Evolutionary conservation across 192 early-diverging fungal species (phyloP).

Genomic region (Coemansia sp.): DNA sequence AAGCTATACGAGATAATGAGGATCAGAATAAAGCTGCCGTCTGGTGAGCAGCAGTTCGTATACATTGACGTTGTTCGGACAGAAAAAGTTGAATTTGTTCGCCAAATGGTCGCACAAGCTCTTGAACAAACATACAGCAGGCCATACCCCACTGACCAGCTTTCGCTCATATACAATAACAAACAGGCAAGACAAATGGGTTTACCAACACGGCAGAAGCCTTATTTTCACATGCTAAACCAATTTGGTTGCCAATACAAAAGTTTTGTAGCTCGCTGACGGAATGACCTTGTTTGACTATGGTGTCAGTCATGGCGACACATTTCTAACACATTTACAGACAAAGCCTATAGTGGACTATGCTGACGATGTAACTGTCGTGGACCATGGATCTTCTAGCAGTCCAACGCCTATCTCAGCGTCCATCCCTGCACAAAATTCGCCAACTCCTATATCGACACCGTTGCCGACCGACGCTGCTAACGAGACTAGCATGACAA

Average conservation of each 20-base stretch:
- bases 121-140: neutral
- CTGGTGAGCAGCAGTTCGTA: neutral
- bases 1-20: neutral
- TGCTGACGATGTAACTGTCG: neutral
- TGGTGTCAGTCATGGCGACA: conserved; percentile 30
- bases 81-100: neutral
- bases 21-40: neutral
- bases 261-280: conserved; percentile 30
- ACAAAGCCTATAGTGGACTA: neutral
- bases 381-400: neutral
- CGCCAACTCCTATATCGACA: neutral
- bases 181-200: neutral
- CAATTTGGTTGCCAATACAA: neutral
- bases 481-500: neutral
- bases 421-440: neutral
- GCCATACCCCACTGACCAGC: neutral
- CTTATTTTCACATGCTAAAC: neutral
- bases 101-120: neutral
- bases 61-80: neutral
- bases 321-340: conserved; percentile 21
- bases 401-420: neutral
- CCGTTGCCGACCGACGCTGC: conserved; percentile 1
- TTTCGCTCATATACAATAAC: conserved; percentile 1
- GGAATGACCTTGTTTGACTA: conserved; percentile 51
- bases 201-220: neutral